phyloP scores from a whole-genome alignment of 345 rosid genomes.

The Anacardium occidentale region DNA sequence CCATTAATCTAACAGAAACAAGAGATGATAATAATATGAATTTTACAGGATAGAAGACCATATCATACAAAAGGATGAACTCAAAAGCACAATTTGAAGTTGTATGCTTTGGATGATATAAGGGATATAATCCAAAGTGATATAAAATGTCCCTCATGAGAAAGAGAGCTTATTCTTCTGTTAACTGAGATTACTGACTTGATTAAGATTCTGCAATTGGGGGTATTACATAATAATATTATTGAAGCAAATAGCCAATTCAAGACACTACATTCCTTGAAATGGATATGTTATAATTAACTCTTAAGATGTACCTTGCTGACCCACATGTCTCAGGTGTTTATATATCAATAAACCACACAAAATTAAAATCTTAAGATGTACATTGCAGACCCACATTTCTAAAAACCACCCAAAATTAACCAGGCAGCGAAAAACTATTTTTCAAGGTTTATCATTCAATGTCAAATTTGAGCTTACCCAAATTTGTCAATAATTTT shows the following conservation, averaged over 20 bases:
- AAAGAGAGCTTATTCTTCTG: no score
- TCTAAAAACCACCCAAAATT: slow-evolving; percentile 2
- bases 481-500: neutral
- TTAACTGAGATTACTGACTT: no score
- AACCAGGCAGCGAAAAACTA: neutral
- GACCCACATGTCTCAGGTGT: no score
- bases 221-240: no score
- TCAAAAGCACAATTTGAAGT: neutral
- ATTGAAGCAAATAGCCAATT: no score
- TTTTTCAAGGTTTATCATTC: neutral
- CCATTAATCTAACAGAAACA: neutral
- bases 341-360: neutral
- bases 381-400: neutral
- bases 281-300: no score
- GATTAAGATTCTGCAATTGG: no score
- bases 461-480: slow-evolving; percentile 1
- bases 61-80: neutral
- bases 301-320: no score
- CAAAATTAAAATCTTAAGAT: neutral
- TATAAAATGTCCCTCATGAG: neutral
- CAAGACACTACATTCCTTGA: no score
- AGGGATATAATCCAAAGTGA: neutral
- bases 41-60: neutral
- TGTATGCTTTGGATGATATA: neutral
- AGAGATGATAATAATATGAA: neutral